Percentiles rank a stretch among this genome's conserved stretches.
Evolutionary conservation across 352 stramenopile species (phyloP).

Genomic region (Halophytophthora polymorphica): DNA sequence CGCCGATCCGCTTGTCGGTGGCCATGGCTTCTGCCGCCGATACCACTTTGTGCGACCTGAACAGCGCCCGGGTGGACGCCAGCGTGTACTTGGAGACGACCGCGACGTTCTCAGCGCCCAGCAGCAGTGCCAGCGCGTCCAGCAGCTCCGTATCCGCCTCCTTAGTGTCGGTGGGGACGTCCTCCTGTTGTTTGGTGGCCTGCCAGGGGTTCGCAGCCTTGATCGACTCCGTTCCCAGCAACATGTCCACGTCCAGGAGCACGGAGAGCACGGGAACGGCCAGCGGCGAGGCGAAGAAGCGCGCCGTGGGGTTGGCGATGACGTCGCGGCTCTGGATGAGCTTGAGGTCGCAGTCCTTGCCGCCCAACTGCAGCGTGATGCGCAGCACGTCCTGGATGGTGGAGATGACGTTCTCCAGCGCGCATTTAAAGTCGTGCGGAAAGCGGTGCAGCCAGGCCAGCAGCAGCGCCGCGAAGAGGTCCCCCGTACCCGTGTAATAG

Average conservation of each 20-base stretch:
- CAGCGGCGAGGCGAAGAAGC: constrained; percentile 46
- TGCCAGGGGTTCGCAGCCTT: background rate
- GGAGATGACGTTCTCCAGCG: constrained; percentile 71
- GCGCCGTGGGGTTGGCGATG: constrained; percentile 53
- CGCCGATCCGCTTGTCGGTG: constrained; percentile 12
- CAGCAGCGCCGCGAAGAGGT: constrained; percentile 79
- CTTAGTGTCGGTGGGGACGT: constrained; percentile 14
- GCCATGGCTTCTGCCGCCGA: constrained; percentile 5
- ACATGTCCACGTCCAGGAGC: constrained; percentile 24
- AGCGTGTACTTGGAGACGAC: constrained; percentile 27
- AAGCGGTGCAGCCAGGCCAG: constrained; percentile 74
- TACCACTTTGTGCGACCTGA: constrained; percentile 13
- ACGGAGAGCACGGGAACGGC: constrained; percentile 25
- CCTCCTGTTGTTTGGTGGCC: constrained; percentile 3
- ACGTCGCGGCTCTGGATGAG: constrained; percentile 79
- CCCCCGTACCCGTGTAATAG: constrained; percentile 83
- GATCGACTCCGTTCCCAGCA: constrained; percentile 13
- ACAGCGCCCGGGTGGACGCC: constrained; percentile 16
- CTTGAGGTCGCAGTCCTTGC: constrained; percentile 75
- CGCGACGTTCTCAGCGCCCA: constrained; percentile 21
- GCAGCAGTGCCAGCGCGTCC: constrained; percentile 12
- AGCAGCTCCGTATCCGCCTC: constrained; percentile 19
- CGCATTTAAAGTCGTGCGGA: constrained; percentile 59
- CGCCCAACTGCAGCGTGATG: constrained; percentile 59
- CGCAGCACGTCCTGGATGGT: constrained; percentile 80